These are phyloP conservation scores for Poterioochromonas sp. DNA, from an alignment of 352 stramenopile species.

Conservation along the genomic window DNA sequence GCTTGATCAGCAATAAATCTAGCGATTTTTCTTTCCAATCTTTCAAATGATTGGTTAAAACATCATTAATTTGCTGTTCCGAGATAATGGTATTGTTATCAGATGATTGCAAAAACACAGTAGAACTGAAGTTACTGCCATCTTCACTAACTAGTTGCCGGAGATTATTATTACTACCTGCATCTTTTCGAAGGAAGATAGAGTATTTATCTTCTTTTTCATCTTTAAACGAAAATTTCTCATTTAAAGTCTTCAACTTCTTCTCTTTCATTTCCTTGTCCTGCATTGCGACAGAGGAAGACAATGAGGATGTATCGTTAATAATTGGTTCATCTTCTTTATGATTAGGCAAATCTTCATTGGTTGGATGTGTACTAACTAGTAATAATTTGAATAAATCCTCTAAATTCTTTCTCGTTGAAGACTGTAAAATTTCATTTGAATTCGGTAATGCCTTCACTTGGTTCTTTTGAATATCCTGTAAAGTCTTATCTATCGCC, in stretches of 20 bases:
- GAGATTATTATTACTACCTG: neutral
- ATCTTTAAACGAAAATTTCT: no score
- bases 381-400: conserved; percentile 5
- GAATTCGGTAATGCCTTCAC: neutral
- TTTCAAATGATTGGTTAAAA: neutral
- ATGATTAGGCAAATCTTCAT: neutral
- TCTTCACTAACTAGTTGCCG: no score
- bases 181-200: neutral
- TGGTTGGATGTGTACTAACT: neutral
- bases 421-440: conserved; percentile 7
- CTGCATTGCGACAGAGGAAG: neutral
- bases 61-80: neutral
- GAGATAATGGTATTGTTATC: no score
- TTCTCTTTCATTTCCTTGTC: neutral
- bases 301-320: neutral
- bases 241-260: no score
- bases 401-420: neutral
- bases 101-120: no score
- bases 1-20: neutral
- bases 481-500: neutral
- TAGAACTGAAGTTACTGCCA: no score
- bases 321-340: no score
- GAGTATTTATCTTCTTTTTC: no score
- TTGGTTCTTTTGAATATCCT: neutral
- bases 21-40: neutral